phyloP scores from a whole-genome alignment of 345 rosid genomes.

The Syzygium aromaticum region DNA sequence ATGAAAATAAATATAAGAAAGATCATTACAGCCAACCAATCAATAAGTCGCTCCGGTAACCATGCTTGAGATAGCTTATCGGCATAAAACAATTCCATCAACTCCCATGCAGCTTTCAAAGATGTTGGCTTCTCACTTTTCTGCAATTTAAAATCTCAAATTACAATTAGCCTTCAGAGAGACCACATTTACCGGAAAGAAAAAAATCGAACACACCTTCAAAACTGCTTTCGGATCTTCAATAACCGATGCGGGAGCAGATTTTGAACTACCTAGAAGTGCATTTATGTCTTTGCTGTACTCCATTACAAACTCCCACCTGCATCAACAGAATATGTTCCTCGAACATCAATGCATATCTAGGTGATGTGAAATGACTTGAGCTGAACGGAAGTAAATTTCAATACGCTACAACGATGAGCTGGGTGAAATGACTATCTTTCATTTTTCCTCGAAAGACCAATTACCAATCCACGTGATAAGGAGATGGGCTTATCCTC shows the following conservation, averaged over 20 bases:
- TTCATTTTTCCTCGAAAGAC: neutral
- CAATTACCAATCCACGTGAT: constrained; percentile 59
- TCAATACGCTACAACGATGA: neutral
- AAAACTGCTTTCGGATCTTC: constrained; percentile 58
- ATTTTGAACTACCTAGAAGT: constrained; percentile 47
- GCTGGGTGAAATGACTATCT: neutral
- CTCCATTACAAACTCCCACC: constrained; percentile 92
- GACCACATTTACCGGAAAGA: neutral
- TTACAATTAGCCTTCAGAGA: neutral
- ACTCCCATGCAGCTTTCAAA: constrained; percentile 95
- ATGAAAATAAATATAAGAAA: constrained; percentile 5
- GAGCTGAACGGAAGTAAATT: neutral
- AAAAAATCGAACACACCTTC: constrained; percentile 25
- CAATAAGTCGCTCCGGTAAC: constrained; percentile 75
- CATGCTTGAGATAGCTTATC: constrained; percentile 67
- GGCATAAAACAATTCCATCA: constrained; percentile 82
- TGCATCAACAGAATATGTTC: constrained; percentile 8
- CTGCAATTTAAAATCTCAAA: constrained; percentile 17
- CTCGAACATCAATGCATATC: neutral
- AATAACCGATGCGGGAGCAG: constrained; percentile 22
- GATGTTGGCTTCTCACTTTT: constrained; percentile 43
- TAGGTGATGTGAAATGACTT: neutral
- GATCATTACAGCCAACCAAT: constrained; percentile 90
- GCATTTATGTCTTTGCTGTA: constrained; percentile 70
- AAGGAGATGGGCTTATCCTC: constrained; percentile 45